Conservation (phyloP, 495 filamentous ascomycete genomes). For the Tuber brumale region DNA sequence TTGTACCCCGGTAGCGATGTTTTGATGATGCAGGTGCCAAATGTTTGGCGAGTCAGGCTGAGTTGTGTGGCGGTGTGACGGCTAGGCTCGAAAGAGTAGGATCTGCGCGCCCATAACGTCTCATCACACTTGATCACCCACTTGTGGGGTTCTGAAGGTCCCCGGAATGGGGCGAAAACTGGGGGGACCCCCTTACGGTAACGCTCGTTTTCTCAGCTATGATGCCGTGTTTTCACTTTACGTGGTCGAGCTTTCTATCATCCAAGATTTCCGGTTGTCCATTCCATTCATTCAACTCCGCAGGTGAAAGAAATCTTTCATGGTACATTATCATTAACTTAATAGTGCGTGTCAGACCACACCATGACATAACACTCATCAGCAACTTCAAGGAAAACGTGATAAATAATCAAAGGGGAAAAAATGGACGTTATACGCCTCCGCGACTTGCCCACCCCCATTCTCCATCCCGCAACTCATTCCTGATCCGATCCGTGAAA, state of each 20-base stretch:
- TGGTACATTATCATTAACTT: neutral
- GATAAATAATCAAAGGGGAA: neutral
- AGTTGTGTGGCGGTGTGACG: neutral
- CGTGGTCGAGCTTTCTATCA: neutral
- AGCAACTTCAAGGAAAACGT: neutral
- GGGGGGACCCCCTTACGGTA: neutral
- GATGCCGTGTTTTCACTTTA: neutral
- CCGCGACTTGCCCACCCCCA: neutral
- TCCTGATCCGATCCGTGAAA: neutral
- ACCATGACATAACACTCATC: neutral
- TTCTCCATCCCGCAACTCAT: neutral
- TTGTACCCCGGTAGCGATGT: no score
- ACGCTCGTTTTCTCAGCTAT: neutral
- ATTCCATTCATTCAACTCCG: neutral
- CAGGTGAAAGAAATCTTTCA: neutral
- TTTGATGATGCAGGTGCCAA: neutral
- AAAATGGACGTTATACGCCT: neutral
- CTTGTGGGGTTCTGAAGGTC: neutral
- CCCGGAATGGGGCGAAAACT: neutral
- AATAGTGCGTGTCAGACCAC: neutral
- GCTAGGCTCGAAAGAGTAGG: neutral
- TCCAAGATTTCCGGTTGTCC: neutral
- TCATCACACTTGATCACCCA: neutral
- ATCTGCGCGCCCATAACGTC: neutral
- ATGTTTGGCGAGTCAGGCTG: neutral